These are phyloP conservation scores for Fusarium austroafricanum DNA, from an alignment of 2,329 filamentous ascomycete species.

Conservation along the genomic window DNA sequence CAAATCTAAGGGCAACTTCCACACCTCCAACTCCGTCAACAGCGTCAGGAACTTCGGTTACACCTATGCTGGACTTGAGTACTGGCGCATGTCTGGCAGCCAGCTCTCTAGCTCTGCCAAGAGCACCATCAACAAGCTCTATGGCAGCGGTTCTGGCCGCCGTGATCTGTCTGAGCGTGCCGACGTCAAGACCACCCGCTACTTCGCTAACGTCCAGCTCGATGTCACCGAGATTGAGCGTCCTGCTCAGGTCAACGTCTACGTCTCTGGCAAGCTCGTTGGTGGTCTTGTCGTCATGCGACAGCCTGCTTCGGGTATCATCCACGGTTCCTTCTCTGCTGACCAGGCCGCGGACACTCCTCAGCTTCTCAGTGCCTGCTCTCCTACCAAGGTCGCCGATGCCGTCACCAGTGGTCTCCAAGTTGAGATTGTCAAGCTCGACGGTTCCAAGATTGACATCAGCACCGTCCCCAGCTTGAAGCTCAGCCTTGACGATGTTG, in stretches of 20 bases:
- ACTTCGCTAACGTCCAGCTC: conserved; percentile 51
- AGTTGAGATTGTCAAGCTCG: conserved; percentile 51
- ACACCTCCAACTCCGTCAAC: conserved; percentile 55
- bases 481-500: conserved; percentile 47
- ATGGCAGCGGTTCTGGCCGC: conserved; percentile 37
- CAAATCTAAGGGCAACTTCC: conserved; percentile 52
- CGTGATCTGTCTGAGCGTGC: conserved; percentile 32
- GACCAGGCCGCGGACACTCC: conserved; percentile 72
- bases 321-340: conserved; percentile 54
- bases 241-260: conserved; percentile 52
- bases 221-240: conserved; percentile 52
- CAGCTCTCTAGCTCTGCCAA: conserved; percentile 50
- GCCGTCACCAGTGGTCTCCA: conserved; percentile 46
- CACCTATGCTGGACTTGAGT: conserved; percentile 53
- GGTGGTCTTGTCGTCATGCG: conserved; percentile 53
- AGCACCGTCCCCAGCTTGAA: conserved; percentile 51
- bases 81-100: conserved; percentile 48
- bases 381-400: conserved; percentile 41
- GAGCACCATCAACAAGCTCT: conserved; percentile 51
- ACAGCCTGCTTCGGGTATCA: conserved; percentile 49
- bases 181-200: conserved; percentile 44
- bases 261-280: conserved; percentile 48
- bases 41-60: conserved; percentile 54
- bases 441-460: conserved; percentile 54
- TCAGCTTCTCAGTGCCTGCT: conserved; percentile 58